phyloP scores from a whole-genome alignment of 805 yeast species.

The Nakazawaea ernobii region DNA sequence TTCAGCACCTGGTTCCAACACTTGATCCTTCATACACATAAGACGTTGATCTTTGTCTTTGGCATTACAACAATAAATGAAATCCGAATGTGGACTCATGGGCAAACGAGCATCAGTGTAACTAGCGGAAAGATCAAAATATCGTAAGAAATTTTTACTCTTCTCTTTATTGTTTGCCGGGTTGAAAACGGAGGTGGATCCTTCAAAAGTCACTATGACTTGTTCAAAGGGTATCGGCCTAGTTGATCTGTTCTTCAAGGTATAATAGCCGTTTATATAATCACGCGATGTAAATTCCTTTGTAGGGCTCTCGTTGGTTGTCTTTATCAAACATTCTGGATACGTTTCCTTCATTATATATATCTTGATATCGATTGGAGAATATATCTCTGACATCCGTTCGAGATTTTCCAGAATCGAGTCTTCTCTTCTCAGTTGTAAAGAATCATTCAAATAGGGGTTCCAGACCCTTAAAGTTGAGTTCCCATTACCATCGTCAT shows the following conservation, averaged over 20 bases:
- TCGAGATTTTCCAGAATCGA: constrained; percentile 7
- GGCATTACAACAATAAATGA: not conserved
- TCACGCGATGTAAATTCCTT: constrained; percentile 68
- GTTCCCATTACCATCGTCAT: not conserved
- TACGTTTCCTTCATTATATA: not conserved
- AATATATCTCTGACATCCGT: not conserved
- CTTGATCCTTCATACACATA: constrained; percentile 34
- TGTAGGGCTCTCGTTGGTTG: constrained; percentile 24
- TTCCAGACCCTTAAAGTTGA: too few species aligned
- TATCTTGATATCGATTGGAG: not conserved
- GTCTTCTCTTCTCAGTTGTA: not conserved
- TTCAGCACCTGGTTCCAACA: constrained; percentile 37
- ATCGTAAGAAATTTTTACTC: constrained; percentile 33
- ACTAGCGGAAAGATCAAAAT: constrained; percentile 48
- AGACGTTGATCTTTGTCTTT: constrained; percentile 16
- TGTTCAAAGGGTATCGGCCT: constrained; percentile 51
- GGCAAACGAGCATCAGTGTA: not conserved
- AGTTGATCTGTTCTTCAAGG: constrained; percentile 34
- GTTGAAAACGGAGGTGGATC: constrained; percentile 28
- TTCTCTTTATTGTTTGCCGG: constrained; percentile 8
- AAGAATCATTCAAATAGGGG: not conserved
- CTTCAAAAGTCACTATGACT: constrained; percentile 56
- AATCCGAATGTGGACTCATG: not conserved
- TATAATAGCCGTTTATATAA: constrained; percentile 50
- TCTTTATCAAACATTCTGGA: not conserved